Evolutionary conservation across 257 asterid genomes (phyloP), one percentile per base, ranked within the genome.

Genomic region (Cynanchum wilfordii): DNA sequence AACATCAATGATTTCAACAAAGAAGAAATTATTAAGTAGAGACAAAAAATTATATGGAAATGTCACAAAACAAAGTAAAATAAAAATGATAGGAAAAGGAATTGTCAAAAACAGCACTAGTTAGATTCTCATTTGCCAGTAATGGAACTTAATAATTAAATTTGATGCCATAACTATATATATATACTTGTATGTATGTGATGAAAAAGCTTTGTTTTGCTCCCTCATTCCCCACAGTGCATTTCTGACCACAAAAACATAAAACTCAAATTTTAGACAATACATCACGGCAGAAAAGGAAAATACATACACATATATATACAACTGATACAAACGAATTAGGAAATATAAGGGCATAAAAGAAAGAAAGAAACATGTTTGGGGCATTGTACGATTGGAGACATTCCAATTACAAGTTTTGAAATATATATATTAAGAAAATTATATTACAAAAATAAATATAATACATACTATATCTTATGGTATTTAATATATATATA

Each of bases 181-280:
- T 42, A 42, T 10, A 42, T 7, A 40, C 10, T 7, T 40, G 45
- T 40, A 10, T 42, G 47, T 42, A 9, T 40, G 47, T 7, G 47
- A 33, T 33, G 38, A 33, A 33, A 33, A 33, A 33, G 38, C 38
- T 33, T 33, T 42, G 47, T n/a, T 60, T 15, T 60, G 67, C 67
- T 60, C 67, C 67, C 67, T 60, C 67, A 60, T 63, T 36, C 27
- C 27, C 15, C 27, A 17, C 68, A 63, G 68, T 33, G 49, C 5
- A 63, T 63, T 63, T 36, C 49, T 33, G 27, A 63, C 68, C 68
- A 63, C 68, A 63, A 63, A 63, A 63, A 36, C 24, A 16, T 33
- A 24, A 36, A 33, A 36, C 67, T 30, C 9, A 4, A 63, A 42
- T 1, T 33, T n/a, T 16, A 13, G 68, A 63, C 27, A 16, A 63